Base-by-base conservation (phyloP, 352 stramenopile species). In the Pythium phragmiticola region DNA sequence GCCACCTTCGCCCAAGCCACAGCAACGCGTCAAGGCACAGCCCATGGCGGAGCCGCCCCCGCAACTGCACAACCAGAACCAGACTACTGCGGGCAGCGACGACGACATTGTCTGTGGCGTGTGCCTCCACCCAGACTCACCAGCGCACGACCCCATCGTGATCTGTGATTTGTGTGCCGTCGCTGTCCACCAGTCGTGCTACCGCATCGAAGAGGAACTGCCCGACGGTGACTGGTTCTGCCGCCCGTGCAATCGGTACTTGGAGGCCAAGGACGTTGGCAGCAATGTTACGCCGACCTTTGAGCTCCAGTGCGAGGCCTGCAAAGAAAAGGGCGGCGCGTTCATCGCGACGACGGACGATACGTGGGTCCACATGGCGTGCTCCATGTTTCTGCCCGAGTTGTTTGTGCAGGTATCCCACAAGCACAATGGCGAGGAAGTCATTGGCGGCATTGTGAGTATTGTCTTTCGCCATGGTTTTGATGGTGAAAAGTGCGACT, bases 131-230 rank as follows among this genome's bases (percentile, higher is more conserved):
- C 66, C 68, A 23, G 82, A 91, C 43, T 93, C 84, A n/a, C 61
- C 77, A 12, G 82, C 87, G 54, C 77, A 78, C 53, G 82, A 95
- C 60, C 73, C 78, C 13, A 92, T 95, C 57, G 77, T 95, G 47
- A 85, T 91, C 62, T 95, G 86, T 65, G 86, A 92, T 23, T 66
- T 84, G 5, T 95, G 87, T 59, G 73, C 73, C 28, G 70, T 82
- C 23, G 80, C 80, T 0, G 83, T 95, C 48, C 87, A 95, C 57
- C 82, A 93, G 60, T 89, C 78, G 17, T 95, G 87, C 68, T 95
- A 95, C 65, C 68, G 80, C 36, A 77, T 95, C 46, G 70, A 72
- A 30, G 34, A 39, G 34, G 70, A 73, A 21, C 47, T 95, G 5
- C 87, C 87, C 0, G 82, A 91, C 2, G 78, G 76, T 42, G 81